Evolutionary conservation across 106 monocot species (phyloP).

Genomic region (Dendrobium catenatum): DNA sequence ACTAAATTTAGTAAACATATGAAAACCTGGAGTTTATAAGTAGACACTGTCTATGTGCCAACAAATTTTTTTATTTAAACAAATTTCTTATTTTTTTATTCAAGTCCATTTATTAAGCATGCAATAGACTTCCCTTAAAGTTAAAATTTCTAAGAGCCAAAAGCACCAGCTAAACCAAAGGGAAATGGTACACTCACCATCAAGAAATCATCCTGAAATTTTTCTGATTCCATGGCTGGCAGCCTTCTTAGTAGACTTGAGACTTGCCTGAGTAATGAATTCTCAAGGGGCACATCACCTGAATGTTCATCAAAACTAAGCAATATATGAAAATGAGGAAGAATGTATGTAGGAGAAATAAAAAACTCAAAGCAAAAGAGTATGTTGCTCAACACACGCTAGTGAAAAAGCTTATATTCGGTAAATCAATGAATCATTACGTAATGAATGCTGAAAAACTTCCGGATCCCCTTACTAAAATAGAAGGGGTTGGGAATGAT

Average conservation of each 20-base stretch:
- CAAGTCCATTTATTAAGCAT: background rate
- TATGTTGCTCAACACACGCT: too few relatives aligned
- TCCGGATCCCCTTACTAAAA: background rate
- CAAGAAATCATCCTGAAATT: conserved; percentile 95
- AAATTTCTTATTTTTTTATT: too few relatives aligned
- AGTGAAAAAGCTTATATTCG: too few relatives aligned
- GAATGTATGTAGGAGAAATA: too few relatives aligned
- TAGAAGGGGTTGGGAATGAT: background rate
- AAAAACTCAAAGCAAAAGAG: too few relatives aligned
- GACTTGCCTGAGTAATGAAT: conserved; percentile 96
- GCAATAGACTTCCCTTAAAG: background rate
- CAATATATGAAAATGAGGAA: background rate
- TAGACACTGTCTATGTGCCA: background rate
- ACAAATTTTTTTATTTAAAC: too few relatives aligned
- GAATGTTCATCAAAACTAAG: conserved; percentile 9
- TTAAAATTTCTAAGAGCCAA: background rate
- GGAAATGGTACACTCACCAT: conserved; percentile 48
- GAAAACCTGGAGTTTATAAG: background rate
- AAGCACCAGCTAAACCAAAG: background rate
- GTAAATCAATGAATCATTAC: too few relatives aligned
- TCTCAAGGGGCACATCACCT: conserved; percentile 89
- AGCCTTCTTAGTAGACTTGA: conserved; percentile 94
- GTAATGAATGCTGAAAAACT: background rate
- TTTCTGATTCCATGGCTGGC: conserved; percentile 94
- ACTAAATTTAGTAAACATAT: background rate